Evolutionary conservation across 2,329 filamentous ascomycete species (phyloP).

Genomic region (Trichoderma sp.): DNA sequence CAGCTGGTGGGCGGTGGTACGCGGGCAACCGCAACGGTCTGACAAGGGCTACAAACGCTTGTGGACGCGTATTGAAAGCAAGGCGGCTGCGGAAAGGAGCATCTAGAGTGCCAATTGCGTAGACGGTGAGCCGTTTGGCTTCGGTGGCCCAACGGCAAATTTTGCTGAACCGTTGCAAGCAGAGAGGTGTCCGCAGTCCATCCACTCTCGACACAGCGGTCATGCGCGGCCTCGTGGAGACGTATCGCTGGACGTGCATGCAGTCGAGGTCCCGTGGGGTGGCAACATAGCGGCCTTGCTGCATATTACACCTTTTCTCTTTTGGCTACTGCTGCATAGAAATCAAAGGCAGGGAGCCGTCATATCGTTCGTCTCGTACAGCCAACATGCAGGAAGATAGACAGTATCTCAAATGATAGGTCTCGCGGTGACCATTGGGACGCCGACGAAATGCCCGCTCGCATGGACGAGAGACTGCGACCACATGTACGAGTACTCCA

Average conservation of each 20-base stretch:
- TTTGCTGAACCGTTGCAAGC: neutral
- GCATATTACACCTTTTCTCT: neutral
- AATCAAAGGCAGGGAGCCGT: neutral
- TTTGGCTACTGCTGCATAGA: slow-evolving; percentile 1
- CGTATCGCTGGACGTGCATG: slow-evolving; percentile 33
- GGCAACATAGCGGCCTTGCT: slow-evolving; percentile 4
- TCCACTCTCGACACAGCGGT: slow-evolving; percentile 4
- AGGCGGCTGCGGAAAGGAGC: neutral
- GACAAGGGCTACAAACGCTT: neutral
- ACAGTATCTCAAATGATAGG: neutral
- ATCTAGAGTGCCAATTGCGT: neutral
- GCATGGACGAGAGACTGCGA: neutral
- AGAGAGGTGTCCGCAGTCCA: neutral
- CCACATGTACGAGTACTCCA: neutral
- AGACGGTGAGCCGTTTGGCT: neutral
- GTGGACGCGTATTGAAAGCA: neutral
- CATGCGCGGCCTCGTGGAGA: slow-evolving; percentile 15
- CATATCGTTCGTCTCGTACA: slow-evolving; percentile 1
- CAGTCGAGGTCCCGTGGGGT: slow-evolving; percentile 35
- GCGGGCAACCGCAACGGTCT: neutral
- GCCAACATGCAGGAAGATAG: slow-evolving; percentile 8
- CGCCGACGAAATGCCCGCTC: neutral
- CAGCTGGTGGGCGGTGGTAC: slow-evolving; percentile 2
- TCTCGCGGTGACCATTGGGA: neutral
- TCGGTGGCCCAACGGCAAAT: neutral